Base-by-base conservation (phyloP, 768 basidiomycete species). In the Aureoboletus auriporus region DNA sequence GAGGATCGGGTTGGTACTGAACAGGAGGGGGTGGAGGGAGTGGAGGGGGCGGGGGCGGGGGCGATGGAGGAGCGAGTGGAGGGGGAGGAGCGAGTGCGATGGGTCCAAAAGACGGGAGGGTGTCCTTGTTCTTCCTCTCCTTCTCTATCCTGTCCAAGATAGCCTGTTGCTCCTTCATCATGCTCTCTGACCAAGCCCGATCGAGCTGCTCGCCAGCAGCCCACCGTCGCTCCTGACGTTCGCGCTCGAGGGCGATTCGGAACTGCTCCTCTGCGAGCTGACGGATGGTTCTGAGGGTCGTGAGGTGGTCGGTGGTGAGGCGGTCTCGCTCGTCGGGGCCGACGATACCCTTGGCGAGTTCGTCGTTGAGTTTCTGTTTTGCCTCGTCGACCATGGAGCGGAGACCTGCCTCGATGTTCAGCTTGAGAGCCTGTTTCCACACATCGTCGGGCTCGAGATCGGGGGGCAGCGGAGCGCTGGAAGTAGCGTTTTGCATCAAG, bases 301-400 rank as follows among this genome's bases (percentile, higher is more conserved):
- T 56, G 14, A 65, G 54, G 56, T 75, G 73, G 34, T 79, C 73
- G 0, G 59, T 44, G 55, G 55, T 57, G 31, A 78, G 58, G n/a
- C 62, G 65, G 12, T 74, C 65, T 6, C 74, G 67, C 39, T 65
- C 56, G 14, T 54, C 48, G 4, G 60, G 65, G 35, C 55, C 44
- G 48, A 70, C 56, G 60, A 76, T 52, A 47, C 63, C 58, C 65
- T 74, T 64, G 59, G 72, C 71, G 12, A 88, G 68, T 60, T 80
- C 75, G 13, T 68, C 64, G 31, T 79, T 72, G 33, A 79, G 65
- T 49, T 77, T 79, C 49, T 79, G 74, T 66, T 82, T 82, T 16
- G 86, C 79, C 50, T 84, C 84, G 46, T 82, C 75, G 51, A 85
- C 75, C 54, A 65, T 62, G 39, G 64, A 58, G 33, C 54, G 59